Base-by-base conservation (phyloP, 768 basidiomycete species). In the Cubamyces sp. region DNA sequence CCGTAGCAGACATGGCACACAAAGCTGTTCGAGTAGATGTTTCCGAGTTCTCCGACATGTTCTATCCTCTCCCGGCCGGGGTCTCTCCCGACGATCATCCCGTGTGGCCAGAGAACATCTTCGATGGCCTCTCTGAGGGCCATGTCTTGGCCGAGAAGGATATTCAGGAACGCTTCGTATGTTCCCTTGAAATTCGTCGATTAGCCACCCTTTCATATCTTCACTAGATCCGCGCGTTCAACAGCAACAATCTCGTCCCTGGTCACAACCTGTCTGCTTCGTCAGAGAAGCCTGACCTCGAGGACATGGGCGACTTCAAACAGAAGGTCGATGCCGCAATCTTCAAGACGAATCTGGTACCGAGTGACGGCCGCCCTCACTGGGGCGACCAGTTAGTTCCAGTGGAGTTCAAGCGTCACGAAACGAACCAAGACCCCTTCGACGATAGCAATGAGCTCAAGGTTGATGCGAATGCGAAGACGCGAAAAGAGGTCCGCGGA, bases 311-410 rank as follows among this genome's bases (percentile, higher is more conserved):
- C 15, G 6, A 25, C 1, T 34, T 15, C 54, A 50, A 34, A 9
- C 34, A 34, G 34, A 61, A 56, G 54, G 40, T 61, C 39, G 54
- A 61, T 28, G 54, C 48, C 1, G 60, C 54, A 4, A 45, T 61
- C 28, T 61, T 28, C 40, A 39, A 15, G 14, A 30, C 39, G 8
- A 12, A 41, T 5, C 15, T 12, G 19, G 19, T 34, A 14, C 60
- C 60, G 6, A 30, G 12, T 21, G 60, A 61, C 28, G 47, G 53
- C 3, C 39, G 40, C 19, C 60, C 60, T 5, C 54, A 56, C 26
- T 62, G 61, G 61, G 11, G 21, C 3, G 55, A 62, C 45, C 55
- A 57, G 43, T 14, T 57, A n/a, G 28, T 62, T 37, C 34, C 50
- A 8, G 25, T 57, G 15, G 56, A 62, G 45, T 54, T 62, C 50